Evolutionary conservation across 192 early-diverging fungal species (phyloP), one percentile per base, ranked within the genome.

Genomic region (Rhizoclosmatium sp.): DNA sequence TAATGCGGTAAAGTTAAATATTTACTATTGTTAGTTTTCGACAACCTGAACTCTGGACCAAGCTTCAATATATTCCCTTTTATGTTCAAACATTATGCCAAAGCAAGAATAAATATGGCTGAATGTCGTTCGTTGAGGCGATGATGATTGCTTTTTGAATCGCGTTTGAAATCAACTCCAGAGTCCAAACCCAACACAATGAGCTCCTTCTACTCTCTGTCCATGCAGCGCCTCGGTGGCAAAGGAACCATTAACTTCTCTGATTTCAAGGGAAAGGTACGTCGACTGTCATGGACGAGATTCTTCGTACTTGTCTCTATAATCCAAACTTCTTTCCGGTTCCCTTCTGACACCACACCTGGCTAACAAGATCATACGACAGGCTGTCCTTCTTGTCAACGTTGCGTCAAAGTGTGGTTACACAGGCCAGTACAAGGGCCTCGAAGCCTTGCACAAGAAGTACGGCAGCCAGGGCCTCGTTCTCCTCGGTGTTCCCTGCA

Each of bases 341-440:
- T 31, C 31, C 31, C 31, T 31, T 31, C 31, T 31, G 31, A 31
- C 31, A 31, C 31, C 31, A 31, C 31, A 31, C 31, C 31, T 31
- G 31, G 31, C 31, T 31, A 31, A 31, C 31, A 31, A 31, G 31
- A 31, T 31, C 31, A 31, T 31, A 0, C 31, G 0, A 31, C 91
- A 96, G 83, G 92, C 92, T 42, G 88, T 94, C 31, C 87, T 98
- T 47, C 82, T 97, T 47, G 94, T 96, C 80, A 98, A 98, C 83
- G 93, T 94, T 12, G 96, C 95, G 40, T 94, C 93, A 71, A 71
- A 95, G 86, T 98, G 96, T 85, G 95, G 95, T 9, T 94, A 93
- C 80, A 94, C 94, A 47, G 82, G 85, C 4, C 95, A 96, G 83
- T 79, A 83, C 81, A 58, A 69, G 7, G 83, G 78, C 12, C 72